A percentile compares a stretch with the other conserved stretches of the same genome.
phyloP scores from a whole-genome alignment of 2,329 filamentous ascomycete species.

The Pseudogymnoascus sp. region DNA sequence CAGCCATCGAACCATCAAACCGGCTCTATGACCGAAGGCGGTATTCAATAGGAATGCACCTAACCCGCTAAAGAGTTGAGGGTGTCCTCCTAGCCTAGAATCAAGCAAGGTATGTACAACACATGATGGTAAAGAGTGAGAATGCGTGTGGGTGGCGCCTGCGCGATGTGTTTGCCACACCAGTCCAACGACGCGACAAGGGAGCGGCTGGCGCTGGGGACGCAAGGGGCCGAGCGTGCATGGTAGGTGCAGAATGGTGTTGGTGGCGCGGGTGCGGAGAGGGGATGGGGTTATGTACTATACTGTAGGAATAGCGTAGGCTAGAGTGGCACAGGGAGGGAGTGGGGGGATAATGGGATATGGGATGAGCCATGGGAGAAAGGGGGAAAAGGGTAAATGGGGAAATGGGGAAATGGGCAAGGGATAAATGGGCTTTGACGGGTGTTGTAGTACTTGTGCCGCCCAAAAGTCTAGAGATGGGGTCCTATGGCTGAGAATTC shows the following conservation, averaged over 20 bases:
- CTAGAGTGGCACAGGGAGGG: neutral
- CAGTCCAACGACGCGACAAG: neutral
- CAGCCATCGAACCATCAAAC: neutral
- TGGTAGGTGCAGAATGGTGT: neutral
- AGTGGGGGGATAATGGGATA: neutral
- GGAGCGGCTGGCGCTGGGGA: neutral
- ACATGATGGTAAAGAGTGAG: neutral
- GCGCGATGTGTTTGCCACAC: neutral
- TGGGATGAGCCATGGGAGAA: neutral
- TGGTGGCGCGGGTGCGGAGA: neutral
- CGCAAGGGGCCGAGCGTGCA: conserved; percentile 4
- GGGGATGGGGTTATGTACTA: neutral
- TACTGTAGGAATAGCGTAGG: neutral
- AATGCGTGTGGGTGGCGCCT: neutral
- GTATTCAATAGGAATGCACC: neutral
- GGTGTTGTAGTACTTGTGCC: neutral
- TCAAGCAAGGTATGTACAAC: neutral
- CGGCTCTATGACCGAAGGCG: neutral
- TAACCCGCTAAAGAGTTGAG: neutral
- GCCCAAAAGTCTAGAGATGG: neutral
- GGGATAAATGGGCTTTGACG: neutral
- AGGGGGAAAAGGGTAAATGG: neutral
- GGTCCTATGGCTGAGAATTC: neutral
- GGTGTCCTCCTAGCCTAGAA: neutral
- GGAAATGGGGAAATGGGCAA: neutral